Conservation (phyloP, 2,329 filamentous ascomycete genomes). For the Phialophora macrospora region DNA sequence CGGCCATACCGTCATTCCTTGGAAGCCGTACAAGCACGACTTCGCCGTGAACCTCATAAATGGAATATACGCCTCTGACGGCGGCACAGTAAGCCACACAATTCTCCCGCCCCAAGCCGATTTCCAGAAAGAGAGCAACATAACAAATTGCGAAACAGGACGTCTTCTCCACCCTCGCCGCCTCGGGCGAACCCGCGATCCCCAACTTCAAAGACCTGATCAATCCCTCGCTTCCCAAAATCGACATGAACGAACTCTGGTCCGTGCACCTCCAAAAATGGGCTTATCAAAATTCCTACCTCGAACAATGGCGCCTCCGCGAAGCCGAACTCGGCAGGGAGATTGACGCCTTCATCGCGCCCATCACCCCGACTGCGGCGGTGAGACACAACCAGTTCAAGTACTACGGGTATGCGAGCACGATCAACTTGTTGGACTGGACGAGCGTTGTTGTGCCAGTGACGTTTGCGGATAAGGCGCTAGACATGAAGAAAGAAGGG, state of each 20-base stretch:
- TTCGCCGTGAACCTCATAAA: neutral
- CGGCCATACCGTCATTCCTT: no score
- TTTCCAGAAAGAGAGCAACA: no score
- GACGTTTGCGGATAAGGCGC: constrained; percentile 48
- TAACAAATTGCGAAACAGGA: no score
- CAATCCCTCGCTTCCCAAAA: neutral
- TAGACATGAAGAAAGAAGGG: constrained; percentile 45
- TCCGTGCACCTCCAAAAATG: constrained; percentile 7
- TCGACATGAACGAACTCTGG: neutral
- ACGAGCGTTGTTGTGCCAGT: constrained; percentile 67
- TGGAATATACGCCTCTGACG: neutral
- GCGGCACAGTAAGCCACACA: neutral
- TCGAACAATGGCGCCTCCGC: constrained; percentile 30
- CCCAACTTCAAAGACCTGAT: neutral
- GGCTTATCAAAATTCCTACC: constrained; percentile 24
- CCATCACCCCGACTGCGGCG: neutral
- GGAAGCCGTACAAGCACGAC: neutral
- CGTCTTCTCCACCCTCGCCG: no score
- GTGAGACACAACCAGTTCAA: neutral
- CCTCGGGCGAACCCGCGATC: no score
- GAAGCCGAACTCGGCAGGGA: neutral
- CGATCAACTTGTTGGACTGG: constrained; percentile 73
- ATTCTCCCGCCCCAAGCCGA: no score
- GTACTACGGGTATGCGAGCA: constrained; percentile 28
- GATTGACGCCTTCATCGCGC: neutral